Conservation (phyloP, 768 basidiomycete genomes). For the Psilocybe sp. region DNA sequence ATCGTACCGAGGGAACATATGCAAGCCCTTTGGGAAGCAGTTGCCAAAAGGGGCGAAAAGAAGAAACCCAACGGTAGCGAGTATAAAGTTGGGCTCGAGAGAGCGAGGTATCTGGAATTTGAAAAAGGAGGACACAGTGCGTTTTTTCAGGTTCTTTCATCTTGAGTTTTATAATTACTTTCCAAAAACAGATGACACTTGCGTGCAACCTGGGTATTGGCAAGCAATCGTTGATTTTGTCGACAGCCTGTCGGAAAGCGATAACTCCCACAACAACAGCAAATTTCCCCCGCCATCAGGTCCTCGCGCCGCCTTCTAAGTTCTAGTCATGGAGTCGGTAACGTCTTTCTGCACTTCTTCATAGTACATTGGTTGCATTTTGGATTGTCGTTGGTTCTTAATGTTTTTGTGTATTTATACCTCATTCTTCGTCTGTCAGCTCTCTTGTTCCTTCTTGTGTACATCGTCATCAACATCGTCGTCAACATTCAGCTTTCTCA, state of each 20-base stretch:
- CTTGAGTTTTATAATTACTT: background rate
- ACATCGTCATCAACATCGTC: no score
- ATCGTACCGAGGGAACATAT: slow-evolving; percentile 78
- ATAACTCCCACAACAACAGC: no score
- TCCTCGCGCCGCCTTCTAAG: no score
- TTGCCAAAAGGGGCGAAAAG: slow-evolving; percentile 51
- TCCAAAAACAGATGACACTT: slow-evolving; percentile 21
- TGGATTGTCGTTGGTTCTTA: no score
- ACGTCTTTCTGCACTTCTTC: no score
- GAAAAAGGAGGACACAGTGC: slow-evolving; percentile 55
- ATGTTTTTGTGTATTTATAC: no score
- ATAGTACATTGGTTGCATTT: no score
- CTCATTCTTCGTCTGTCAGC: no score
- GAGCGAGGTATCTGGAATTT: slow-evolving; percentile 56
- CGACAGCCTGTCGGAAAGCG: slow-evolving; percentile 9
- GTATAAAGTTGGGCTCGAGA: slow-evolving; percentile 47
- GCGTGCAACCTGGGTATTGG: slow-evolving; percentile 25
- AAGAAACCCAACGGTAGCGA: slow-evolving; percentile 34
- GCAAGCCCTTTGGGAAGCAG: slow-evolving; percentile 66
- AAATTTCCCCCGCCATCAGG: no score
- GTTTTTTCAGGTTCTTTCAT: slow-evolving; percentile 4
- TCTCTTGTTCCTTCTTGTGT: no score
- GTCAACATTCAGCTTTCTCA: no score
- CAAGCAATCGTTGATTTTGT: slow-evolving; percentile 22
- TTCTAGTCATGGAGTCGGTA: no score